Evolutionary conservation across 176 grass and related monocot genomes (phyloP).

Genomic region (Areca catechu): DNA sequence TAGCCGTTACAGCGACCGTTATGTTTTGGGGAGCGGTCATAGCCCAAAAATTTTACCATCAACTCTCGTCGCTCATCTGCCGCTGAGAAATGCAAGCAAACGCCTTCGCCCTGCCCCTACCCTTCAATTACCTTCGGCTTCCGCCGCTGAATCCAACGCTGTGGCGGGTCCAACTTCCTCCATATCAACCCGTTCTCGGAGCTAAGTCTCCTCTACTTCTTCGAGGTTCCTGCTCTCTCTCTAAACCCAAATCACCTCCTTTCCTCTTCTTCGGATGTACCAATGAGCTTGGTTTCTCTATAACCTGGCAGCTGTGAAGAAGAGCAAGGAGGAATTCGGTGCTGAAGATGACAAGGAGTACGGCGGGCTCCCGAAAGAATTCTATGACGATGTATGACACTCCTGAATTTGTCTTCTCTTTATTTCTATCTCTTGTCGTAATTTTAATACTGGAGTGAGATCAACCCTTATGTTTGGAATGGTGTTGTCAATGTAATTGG

Average conservation of each 20-base stretch:
- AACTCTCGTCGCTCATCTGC: not conserved
- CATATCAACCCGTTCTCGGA: not conserved
- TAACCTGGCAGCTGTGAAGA: slow-evolving; percentile 16
- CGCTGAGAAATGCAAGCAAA: not conserved
- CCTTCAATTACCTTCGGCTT: not conserved
- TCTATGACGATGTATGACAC: slow-evolving; percentile 47
- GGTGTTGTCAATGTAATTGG: not conserved
- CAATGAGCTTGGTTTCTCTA: not conserved
- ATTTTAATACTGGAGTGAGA: not conserved
- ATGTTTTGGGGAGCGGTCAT: too few species aligned
- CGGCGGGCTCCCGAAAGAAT: slow-evolving; percentile 44
- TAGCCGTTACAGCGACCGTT: too few species aligned
- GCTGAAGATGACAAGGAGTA: slow-evolving; percentile 22
- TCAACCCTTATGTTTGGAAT: not conserved
- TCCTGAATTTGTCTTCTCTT: not conserved
- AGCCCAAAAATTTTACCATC: too few species aligned
- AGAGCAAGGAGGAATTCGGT: slow-evolving; percentile 8
- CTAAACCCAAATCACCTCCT: not conserved
- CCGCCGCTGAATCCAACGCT: not conserved
- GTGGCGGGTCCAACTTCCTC: not conserved
- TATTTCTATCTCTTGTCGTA: not conserved
- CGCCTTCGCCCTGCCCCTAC: not conserved
- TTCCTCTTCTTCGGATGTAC: not conserved
- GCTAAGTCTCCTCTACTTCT: not conserved
- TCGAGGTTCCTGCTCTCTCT: not conserved